Evolutionary conservation across 1,284 basidiomycete species (phyloP), one percentile per base, ranked within the genome.

Genomic region (Irpex lacteus): DNA sequence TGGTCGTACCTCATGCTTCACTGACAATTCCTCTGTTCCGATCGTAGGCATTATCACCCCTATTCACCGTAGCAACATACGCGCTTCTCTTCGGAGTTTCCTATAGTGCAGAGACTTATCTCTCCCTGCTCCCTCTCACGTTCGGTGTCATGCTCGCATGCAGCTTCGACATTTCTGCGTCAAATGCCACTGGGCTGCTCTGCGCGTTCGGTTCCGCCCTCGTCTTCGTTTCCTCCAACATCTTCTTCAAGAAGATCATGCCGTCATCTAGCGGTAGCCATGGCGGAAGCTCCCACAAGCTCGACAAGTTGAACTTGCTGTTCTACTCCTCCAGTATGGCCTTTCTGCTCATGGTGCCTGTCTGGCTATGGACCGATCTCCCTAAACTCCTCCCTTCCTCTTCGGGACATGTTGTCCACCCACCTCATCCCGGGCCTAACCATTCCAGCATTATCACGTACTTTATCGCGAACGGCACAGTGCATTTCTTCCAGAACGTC

Each of bases 231-330:
- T 94, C 93, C 65, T 96, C 96, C 69, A 99, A 99, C 79, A 98
- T 99, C 72, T 98, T 97, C 78, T 98, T 97, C 85, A 99, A 99
- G 80, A 98, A 98, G 82, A 90, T 99, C 66, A 91, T 99, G 83
- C 96, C 96, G 0, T 87, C 88, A 6, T 60, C 64, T 50, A 56
- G 32, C 54, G 59, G 58, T 11, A 52, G 61, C 11, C 59, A 62
- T 18, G 83, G 81, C 58, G 76, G 77, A 32, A 79, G 85, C 1
- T 78, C 84, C 7, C 89, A 90, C 74, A 95, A 95, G 74, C 84
- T 99, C 60, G 97, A 99, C 85, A 99, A 98, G 81, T 85, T 99
- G 73, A 98, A 98, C 78, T 84, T 99, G 34, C 82, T 99, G 26
- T 90, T 98, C 73, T 99, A 98, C 78, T 97, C 95, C 6, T 95